Base-by-base conservation (phyloP, 345 rosid species). In the Barbarea vulgaris region DNA sequence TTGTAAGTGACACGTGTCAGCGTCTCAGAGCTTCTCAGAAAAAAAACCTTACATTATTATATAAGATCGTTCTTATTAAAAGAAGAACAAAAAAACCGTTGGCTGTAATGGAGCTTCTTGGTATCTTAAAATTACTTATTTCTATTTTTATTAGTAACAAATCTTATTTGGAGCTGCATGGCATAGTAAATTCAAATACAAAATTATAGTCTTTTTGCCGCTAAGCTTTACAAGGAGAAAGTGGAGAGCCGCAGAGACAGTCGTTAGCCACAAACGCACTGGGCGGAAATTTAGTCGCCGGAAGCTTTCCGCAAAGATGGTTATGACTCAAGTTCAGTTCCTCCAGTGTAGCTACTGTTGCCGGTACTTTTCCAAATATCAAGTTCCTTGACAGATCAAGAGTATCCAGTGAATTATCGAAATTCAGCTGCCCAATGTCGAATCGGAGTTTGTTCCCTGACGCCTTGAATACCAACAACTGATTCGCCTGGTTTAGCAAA, bases 371-470 rank as follows among this genome's bases (percentile, higher is more conserved):
- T n/a, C 44, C 64, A 18, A 58, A 34, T 34, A 58, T 8, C 9
- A 58, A 34, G 27, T 58, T 34, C 27, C 44, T 58, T 58, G 64
- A 58, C 15, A 58, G 5, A 19, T 58, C 44, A 5, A 58, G 9
- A 22, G 1, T 56, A 11, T 31, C 5, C 18, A 56, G 11, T 15
- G 21, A 15, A 22, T n/a, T 8, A 7, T 9, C 1, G 10, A 34
- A 34, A 3, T 34, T 3, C 1, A 56, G 22, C 44, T 58, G 5
- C n/a, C 27, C 46, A 15, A 34, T 17, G 15, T 58, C 28, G 7
- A 58, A 58, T 5, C 64, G 46, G 3, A 58, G 64, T 34, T 58
- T 58, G 64, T 56, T 56, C 39, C 62, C 14, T 0, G 41, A 56
- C 5, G 62, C 21, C 39, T 10, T 9, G 11, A 34, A 34, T 10